Base-by-base conservation (phyloP, 805 yeast species). In the Yarrowia keelungensis region DNA sequence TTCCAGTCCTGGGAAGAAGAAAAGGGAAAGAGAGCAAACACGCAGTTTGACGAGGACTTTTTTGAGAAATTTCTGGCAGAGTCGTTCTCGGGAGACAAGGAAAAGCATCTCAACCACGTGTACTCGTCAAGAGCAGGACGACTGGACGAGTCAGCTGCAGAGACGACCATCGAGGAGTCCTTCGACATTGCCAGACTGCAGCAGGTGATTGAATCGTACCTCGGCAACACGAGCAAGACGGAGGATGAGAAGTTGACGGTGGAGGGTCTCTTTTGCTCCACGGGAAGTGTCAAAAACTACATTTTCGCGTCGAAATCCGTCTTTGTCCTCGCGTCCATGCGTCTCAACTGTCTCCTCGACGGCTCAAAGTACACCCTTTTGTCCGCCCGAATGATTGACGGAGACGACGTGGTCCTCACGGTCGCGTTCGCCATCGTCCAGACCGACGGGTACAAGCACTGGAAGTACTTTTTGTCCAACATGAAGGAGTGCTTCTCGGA, bases 11-110 rank as follows among this genome's bases (percentile, higher is more conserved):
- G 65, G 65, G 65, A 59, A 15, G 65, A 59, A 51, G 65, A 59
- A 19, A 59, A 59, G 65, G 65, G 65, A 26, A 43, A 45, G 14
- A 42, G 65, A 5, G 65, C 65, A 26, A 43, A 59, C 19, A 43
- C 50, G 41, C 65, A 59, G 51, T 59, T 59, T 59, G 65, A 59
- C 35, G 65, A 59, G 43, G 65, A 59, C 42, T 59, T 59, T 45
- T 59, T 59, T 43, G 65, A 59, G 35, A 59, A 59, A 35, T 59
- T 59, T 35, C 35, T 59, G 16, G 42, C 65, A 5, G 65, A 59
- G 35, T 59, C 65, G 5, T 59, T 59, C 19, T 59, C 65, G 0
- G 65, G 65, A 4, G 65, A 59, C 35, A 59, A 59, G 19, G 65
- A 59, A 8, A 59, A 45, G 11, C 65, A 59, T 16, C 42, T 59